A percentile compares a stretch with the other conserved stretches of the same genome.
Conservation (phyloP, 352 stramenopile genomes). For the Ochromonadaceae sp. region DNA sequence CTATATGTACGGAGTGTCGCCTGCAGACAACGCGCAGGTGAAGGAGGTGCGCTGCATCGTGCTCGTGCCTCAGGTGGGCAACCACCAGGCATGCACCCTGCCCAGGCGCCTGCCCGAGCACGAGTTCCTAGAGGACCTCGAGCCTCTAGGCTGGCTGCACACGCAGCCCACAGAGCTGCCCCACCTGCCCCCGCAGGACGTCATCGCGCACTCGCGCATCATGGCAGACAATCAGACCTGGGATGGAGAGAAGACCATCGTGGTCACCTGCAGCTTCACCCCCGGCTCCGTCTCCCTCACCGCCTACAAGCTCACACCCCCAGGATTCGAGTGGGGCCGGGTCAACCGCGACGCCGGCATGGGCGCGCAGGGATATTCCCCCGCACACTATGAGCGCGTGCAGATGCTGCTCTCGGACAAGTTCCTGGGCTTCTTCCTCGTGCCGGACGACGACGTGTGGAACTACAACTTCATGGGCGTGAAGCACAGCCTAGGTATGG, state of each 20-base stretch:
- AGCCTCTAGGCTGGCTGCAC: slow-evolving; percentile 97
- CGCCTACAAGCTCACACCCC: slow-evolving; percentile 91
- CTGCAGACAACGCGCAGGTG: slow-evolving; percentile 91
- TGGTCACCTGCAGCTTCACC: slow-evolving; percentile 97
- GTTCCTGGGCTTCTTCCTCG: slow-evolving; percentile 99
- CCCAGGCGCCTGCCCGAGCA: slow-evolving; percentile 86
- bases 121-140: slow-evolving; percentile 89
- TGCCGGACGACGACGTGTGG: slow-evolving; percentile 93
- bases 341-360: slow-evolving; percentile 90
- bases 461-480: slow-evolving; percentile 99
- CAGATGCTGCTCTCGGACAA: slow-evolving; percentile 98
- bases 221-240: slow-evolving; percentile 89
- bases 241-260: slow-evolving; percentile 90
- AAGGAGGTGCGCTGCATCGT: slow-evolving; percentile 99
- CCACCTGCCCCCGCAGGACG: slow-evolving; percentile 84
- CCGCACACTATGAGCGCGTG: slow-evolving; percentile 95
- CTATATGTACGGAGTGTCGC: slow-evolving; percentile 96
- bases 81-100: slow-evolving; percentile 91
- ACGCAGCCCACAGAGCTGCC: slow-evolving; percentile 96
- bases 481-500: slow-evolving; percentile 91
- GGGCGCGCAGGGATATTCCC: slow-evolving; percentile 58
- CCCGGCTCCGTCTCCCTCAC: slow-evolving; percentile 96
- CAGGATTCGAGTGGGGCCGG: slow-evolving; percentile 91
- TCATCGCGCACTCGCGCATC: slow-evolving; percentile 88
- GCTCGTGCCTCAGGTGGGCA: slow-evolving; percentile 95